Evolutionary conservation across 2,329 filamentous ascomycete genomes (phyloP).

Genomic region (Ceratocystis albifundus): DNA sequence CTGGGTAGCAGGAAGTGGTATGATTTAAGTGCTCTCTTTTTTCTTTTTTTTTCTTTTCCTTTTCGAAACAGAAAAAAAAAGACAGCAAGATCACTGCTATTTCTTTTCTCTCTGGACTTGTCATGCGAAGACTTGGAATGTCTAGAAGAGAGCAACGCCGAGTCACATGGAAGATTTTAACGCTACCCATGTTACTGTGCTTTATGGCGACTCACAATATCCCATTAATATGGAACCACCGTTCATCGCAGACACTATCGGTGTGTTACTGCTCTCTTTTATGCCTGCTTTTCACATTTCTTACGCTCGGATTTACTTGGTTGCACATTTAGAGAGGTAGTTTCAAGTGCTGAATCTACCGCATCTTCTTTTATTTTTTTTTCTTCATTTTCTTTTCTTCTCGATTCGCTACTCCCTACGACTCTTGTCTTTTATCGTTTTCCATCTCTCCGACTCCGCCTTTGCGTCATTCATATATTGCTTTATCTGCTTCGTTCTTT

Average conservation of each 20-base stretch:
- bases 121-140: neutral
- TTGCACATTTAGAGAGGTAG: constrained; percentile 11
- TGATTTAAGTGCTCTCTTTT: too few relatives aligned
- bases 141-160: neutral
- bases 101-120: neutral
- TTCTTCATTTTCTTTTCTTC: neutral
- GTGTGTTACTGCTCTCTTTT: constrained; percentile 7
- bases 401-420: neutral
- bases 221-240: neutral
- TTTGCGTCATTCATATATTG: neutral
- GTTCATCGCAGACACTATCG: constrained; percentile 1
- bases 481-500: too few relatives aligned
- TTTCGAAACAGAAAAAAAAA: neutral
- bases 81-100: neutral
- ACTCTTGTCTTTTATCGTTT: neutral
- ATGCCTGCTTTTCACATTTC: constrained; percentile 5
- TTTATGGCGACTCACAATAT: neutral
- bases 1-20: too few relatives aligned
- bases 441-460: neutral
- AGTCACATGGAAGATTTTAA: neutral
- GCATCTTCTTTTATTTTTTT: constrained; percentile 11
- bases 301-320: constrained; percentile 9
- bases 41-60: too few relatives aligned
- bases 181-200: constrained; percentile 5
- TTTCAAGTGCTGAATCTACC: constrained; percentile 20